Evolutionary conservation across 2,329 filamentous ascomycete species (phyloP).

Genomic region (Talaromyces rugulosus): DNA sequence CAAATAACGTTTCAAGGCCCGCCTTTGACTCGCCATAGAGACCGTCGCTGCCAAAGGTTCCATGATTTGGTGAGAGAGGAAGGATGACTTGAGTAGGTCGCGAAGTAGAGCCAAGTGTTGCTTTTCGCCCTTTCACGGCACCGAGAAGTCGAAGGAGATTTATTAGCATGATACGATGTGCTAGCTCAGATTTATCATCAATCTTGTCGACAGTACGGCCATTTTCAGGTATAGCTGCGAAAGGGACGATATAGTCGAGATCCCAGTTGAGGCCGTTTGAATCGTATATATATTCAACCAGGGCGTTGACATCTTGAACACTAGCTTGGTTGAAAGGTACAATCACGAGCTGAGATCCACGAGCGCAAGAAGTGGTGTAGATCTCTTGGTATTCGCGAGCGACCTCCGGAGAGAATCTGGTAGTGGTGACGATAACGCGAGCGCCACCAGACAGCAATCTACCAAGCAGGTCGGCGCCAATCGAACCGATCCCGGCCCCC

Average conservation of each 20-base stretch:
- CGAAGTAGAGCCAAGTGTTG: constrained; percentile 81
- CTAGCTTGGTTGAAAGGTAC: constrained; percentile 99
- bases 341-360: constrained; percentile 92
- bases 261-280: constrained; percentile 98
- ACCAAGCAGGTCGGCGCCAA: constrained; percentile 92
- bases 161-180: constrained; percentile 97
- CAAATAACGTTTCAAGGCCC: constrained; percentile 93
- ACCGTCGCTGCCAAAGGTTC: constrained; percentile 95
- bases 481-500: constrained; percentile 93
- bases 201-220: constrained; percentile 94
- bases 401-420: constrained; percentile 90
- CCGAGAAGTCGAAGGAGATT: constrained; percentile 91
- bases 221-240: constrained; percentile 95
- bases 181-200: constrained; percentile 94
- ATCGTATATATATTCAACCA: constrained; percentile 95
- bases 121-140: constrained; percentile 85
- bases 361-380: constrained; percentile 89
- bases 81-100: constrained; percentile 94
- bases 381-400: constrained; percentile 99
- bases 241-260: constrained; percentile 90
- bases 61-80: constrained; percentile 94
- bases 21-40: constrained; percentile 98
- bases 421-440: constrained; percentile 94
- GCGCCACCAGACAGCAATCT: constrained; percentile 93
- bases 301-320: constrained; percentile 67